These are phyloP conservation scores for Diaporthe capsici DNA, from an alignment of 2,329 filamentous ascomycete genomes.

Conservation along the genomic window DNA sequence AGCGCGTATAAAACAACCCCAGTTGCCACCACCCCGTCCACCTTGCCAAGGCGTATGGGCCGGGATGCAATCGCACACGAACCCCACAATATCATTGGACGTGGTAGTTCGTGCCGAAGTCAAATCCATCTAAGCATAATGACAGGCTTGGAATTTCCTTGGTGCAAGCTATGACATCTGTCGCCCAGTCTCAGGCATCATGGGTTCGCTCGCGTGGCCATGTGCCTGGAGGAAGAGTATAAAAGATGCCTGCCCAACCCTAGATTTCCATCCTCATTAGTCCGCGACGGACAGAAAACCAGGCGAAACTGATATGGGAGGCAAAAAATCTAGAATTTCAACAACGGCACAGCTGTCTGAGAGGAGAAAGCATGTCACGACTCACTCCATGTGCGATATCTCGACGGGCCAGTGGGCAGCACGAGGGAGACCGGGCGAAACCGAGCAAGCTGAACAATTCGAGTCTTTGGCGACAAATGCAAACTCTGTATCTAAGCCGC, in stretches of 20 bases:
- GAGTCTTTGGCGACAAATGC: not conserved
- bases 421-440: constrained; percentile 26
- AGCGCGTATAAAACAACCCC: not conserved
- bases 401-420: constrained; percentile 2
- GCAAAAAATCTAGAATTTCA: not conserved
- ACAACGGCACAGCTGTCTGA: too few species aligned
- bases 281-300: not conserved
- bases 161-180: constrained; percentile 3
- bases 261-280: not conserved
- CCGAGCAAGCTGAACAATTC: constrained; percentile 14
- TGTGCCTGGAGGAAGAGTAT: not conserved
- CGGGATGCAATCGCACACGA: not conserved
- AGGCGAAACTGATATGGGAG: constrained; percentile 2
- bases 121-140: constrained; percentile 30
- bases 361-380: not conserved
- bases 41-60: constrained; percentile 17
- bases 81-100: constrained; percentile 7
- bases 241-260: not conserved
- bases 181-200: not conserved
- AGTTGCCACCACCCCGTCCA: not conserved
- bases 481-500: constrained; percentile 8
- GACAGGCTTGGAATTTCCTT: constrained; percentile 23
- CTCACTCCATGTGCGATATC: not conserved
- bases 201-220: not conserved
- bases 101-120: constrained; percentile 26